A percentile compares a stretch with the other conserved stretches of the same genome.
phyloP scores from a whole-genome alignment of 31 red algal genomes.

The Odonthalia washingtoniensis region DNA sequence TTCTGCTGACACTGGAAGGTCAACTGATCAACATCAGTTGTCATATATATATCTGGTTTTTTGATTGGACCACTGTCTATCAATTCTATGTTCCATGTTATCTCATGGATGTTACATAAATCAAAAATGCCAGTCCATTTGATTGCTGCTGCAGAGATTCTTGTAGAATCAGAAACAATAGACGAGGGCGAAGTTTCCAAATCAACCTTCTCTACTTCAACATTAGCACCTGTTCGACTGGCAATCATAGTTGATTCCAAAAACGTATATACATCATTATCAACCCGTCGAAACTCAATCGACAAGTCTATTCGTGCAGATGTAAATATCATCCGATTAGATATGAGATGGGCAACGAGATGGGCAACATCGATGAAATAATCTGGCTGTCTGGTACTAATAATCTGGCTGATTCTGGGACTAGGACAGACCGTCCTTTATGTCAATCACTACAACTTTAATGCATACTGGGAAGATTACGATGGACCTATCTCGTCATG shows the following conservation, averaged over 20 bases:
- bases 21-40: constrained; percentile 3
- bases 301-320: constrained; percentile 14
- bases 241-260: not conserved
- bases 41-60: constrained; percentile 11
- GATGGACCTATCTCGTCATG: too few species aligned
- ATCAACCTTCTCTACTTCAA: not conserved
- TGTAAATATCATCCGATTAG: not conserved
- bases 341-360: too few species aligned
- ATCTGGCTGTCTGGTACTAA: not conserved
- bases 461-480: too few species aligned
- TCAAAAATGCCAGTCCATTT: not conserved
- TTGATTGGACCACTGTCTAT: not conserved
- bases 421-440: not conserved
- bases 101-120: constrained; percentile 9
- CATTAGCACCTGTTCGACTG: not conserved
- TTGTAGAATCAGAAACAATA: constrained; percentile 16
- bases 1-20: constrained; percentile 7
- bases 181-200: constrained; percentile 12
- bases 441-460: not conserved
- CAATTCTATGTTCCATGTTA: not conserved
- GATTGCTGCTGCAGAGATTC: constrained; percentile 1
- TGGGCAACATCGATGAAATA: not conserved
- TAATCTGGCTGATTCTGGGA: not conserved
- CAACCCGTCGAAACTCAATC: not conserved
- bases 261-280: not conserved